Evolutionary conservation across 352 stramenopile genomes (phyloP).

Genomic region (Pythium oligandrum): DNA sequence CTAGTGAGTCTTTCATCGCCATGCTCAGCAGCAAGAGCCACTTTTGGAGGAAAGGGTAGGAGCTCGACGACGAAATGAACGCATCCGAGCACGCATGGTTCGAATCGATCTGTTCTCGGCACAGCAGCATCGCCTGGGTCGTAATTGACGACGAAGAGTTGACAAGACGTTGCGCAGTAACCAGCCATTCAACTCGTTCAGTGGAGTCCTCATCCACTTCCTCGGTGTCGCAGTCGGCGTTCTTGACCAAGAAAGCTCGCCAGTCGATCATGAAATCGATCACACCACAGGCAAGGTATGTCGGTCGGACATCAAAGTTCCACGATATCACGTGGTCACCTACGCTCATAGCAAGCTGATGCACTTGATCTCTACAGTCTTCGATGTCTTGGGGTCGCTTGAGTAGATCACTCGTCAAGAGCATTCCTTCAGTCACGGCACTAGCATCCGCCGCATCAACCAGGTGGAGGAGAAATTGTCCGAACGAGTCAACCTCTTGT

Average conservation of each 20-base stretch:
- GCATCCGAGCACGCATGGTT: slow-evolving; percentile 18
- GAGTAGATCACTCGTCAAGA: neutral
- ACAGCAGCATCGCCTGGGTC: slow-evolving; percentile 19
- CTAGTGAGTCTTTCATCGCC: slow-evolving; percentile 5
- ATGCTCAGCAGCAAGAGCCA: slow-evolving; percentile 44
- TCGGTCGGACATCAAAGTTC: slow-evolving; percentile 23
- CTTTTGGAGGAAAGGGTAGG: slow-evolving; percentile 55
- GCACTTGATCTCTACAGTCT: slow-evolving; percentile 3
- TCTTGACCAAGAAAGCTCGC: slow-evolving; percentile 10
- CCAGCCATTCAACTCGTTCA: slow-evolving; percentile 18
- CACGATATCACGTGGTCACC: slow-evolving; percentile 16
- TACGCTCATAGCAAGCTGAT: slow-evolving; percentile 15
- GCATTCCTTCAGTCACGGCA: neutral
- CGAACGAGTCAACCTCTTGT: neutral
- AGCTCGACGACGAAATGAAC: slow-evolving; percentile 30
- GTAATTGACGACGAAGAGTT: slow-evolving; percentile 23
- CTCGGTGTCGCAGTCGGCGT: slow-evolving; percentile 5
- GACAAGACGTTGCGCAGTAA: slow-evolving; percentile 17
- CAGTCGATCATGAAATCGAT: slow-evolving; percentile 30
- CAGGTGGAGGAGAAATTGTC: neutral
- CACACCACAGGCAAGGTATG: slow-evolving; percentile 41
- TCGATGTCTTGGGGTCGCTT: neutral
- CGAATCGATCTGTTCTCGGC: slow-evolving; percentile 13
- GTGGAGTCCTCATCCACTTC: neutral
- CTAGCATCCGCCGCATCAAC: neutral